A percentile compares a stretch with the other conserved stretches of the same genome.
Conservation (phyloP, 2,329 filamentous ascomycete species). For the Pseudogymnoascus sp. region DNA sequence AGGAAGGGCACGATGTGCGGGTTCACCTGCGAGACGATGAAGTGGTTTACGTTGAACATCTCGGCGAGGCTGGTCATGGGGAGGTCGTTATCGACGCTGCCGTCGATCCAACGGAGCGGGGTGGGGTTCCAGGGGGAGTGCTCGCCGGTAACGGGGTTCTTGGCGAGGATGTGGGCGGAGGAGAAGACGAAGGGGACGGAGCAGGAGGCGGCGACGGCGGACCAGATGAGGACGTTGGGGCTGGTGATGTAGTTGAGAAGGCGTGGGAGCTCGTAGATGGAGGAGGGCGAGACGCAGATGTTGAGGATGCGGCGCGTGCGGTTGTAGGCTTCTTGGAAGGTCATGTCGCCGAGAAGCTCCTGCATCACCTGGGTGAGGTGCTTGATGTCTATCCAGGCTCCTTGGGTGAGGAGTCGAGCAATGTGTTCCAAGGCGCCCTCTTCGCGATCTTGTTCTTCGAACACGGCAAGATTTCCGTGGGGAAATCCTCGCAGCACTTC, state of each 20-base stretch:
- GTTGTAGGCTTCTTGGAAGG: slow-evolving; percentile 93
- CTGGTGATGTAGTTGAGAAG: slow-evolving; percentile 89
- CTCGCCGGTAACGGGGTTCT: slow-evolving; percentile 71
- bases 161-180: slow-evolving; percentile 68
- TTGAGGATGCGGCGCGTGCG: slow-evolving; percentile 87
- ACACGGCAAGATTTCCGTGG: slow-evolving; percentile 54
- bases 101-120: slow-evolving; percentile 83
- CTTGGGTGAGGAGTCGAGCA: slow-evolving; percentile 67
- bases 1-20: slow-evolving; percentile 88
- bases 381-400: slow-evolving; percentile 75
- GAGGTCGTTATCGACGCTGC: slow-evolving; percentile 88
- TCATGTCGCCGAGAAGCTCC: slow-evolving; percentile 73
- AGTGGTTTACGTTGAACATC: slow-evolving; percentile 98
- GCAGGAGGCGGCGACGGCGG: slow-evolving; percentile 90
- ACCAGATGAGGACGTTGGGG: slow-evolving; percentile 93
- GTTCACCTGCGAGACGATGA: slow-evolving; percentile 95
- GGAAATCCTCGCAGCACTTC: slow-evolving; percentile 49
- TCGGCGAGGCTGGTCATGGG: slow-evolving; percentile 84
- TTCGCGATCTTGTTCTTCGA: slow-evolving; percentile 47
- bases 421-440: slow-evolving; percentile 62
- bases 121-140: slow-evolving; percentile 78
- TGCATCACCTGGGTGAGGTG: slow-evolving; percentile 77
- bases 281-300: slow-evolving; percentile 84
- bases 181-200: slow-evolving; percentile 84
- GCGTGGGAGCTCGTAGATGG: slow-evolving; percentile 76